These are phyloP conservation scores for Alternaria angustiovoidea DNA, from an alignment of 2,329 filamentous ascomycete genomes.

Conservation along the genomic window DNA sequence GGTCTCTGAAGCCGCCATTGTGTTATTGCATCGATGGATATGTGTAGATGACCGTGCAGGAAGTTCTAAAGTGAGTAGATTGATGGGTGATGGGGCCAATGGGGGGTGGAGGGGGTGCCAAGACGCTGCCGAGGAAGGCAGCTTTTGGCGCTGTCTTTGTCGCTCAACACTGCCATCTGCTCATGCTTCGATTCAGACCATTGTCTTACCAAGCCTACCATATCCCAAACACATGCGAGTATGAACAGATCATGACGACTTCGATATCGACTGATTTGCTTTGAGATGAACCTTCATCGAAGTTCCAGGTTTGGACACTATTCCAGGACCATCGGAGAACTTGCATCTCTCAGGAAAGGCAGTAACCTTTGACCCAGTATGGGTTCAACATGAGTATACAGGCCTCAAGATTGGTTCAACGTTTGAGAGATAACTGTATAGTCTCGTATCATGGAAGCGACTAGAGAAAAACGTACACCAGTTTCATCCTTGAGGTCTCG, in stretches of 20 bases:
- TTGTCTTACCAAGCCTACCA: background rate
- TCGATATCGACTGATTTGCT: too few relatives aligned
- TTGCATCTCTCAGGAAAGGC: too few relatives aligned
- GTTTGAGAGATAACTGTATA: too few relatives aligned
- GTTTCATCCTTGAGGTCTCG: background rate
- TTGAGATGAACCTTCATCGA: too few relatives aligned
- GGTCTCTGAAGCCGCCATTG: constrained; percentile 30
- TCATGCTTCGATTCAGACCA: background rate
- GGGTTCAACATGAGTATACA: too few relatives aligned
- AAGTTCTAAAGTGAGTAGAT: background rate
- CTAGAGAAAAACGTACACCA: too few relatives aligned
- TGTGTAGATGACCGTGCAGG: background rate
- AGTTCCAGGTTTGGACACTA: too few relatives aligned
- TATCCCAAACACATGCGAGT: background rate
- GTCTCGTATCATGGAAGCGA: too few relatives aligned
- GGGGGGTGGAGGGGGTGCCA: constrained; percentile 13
- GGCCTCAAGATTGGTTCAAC: too few relatives aligned
- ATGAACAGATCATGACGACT: too few relatives aligned
- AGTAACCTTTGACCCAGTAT: too few relatives aligned
- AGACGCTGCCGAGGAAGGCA: constrained; percentile 6
- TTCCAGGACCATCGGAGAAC: too few relatives aligned
- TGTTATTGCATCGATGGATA: background rate
- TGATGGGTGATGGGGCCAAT: constrained; percentile 12
- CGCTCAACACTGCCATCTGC: background rate
- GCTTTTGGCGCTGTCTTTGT: background rate